Evolutionary conservation across 1,139 yeast species (phyloP).

Genomic region (Chernovozyma aurita): DNA sequence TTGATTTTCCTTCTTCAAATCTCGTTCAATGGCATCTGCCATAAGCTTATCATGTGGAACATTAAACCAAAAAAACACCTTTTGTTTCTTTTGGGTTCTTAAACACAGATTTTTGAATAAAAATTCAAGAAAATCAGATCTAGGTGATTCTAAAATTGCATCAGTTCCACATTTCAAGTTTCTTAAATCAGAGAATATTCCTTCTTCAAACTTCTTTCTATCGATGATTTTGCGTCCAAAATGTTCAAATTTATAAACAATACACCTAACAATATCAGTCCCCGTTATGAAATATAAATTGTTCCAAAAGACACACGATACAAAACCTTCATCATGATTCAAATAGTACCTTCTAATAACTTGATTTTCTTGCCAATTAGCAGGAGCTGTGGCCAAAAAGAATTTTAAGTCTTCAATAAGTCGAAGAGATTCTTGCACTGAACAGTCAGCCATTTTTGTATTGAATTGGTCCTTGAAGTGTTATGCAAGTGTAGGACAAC

Average conservation of each 20-base stretch:
- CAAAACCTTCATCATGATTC: conserved; percentile 85
- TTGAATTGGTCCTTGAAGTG: no score
- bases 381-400: conserved; percentile 90
- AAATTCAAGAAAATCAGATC: conserved; percentile 80
- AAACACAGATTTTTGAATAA: conserved; percentile 82
- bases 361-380: conserved; percentile 88
- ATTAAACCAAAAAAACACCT: conserved; percentile 94
- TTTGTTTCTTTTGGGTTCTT: conserved; percentile 93
- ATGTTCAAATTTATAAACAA: conserved; percentile 83
- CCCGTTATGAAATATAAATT: conserved; percentile 89
- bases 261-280: conserved; percentile 90
- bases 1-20: conserved; percentile 69
- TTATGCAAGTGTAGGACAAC: no score
- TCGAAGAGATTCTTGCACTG: conserved; percentile 48
- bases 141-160: conserved; percentile 85
- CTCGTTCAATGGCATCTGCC: conserved; percentile 92
- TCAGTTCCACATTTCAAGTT: conserved; percentile 83
- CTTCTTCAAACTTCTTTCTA: conserved; percentile 94
- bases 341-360: conserved; percentile 80
- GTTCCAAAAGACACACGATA: conserved; percentile 91
- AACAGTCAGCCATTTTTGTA: conserved; percentile 5
- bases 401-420: conserved; percentile 74
- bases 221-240: conserved; percentile 84
- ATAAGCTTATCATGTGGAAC: conserved; percentile 92
- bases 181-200: conserved; percentile 86